Conservation (phyloP, 805 yeast genomes). For the Candida corydali region DNA sequence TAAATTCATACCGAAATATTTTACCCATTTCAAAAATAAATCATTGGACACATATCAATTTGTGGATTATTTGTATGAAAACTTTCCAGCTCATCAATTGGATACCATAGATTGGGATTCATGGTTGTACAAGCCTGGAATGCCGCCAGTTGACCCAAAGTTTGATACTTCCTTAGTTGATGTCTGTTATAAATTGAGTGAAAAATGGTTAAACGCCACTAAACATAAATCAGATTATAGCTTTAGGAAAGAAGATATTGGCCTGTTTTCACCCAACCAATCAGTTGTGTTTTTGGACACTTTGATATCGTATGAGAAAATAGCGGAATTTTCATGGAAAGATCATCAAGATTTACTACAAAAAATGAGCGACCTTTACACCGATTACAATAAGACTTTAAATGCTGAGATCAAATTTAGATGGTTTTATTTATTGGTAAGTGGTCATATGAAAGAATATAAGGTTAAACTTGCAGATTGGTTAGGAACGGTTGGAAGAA, state of each 20-base stretch:
- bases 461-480: conserved; percentile 65
- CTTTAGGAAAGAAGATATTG: conserved; percentile 50
- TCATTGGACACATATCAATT: conserved; percentile 83
- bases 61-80: conserved; percentile 68
- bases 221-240: conserved; percentile 11
- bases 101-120: conserved; percentile 78
- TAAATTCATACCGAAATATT: conserved; percentile 76
- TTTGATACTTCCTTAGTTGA: conserved; percentile 79
- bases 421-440: conserved; percentile 66
- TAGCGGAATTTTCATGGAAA: conserved; percentile 34
- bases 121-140: conserved; percentile 79
- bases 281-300: conserved; percentile 74
- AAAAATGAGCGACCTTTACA: conserved; percentile 32
- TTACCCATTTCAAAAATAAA: conserved; percentile 59
- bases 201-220: conserved; percentile 54
- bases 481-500: conserved; percentile 90
- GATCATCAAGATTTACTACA: conserved; percentile 27
- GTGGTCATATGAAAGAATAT: conserved; percentile 43
- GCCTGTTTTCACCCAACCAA: conserved; percentile 67
- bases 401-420: conserved; percentile 83
- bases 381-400: conserved; percentile 44
- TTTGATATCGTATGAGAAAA: conserved; percentile 47
- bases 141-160: conserved; percentile 77
- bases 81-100: conserved; percentile 48
- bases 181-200: conserved; percentile 61